These are phyloP conservation scores for Flaveria trinervia DNA, from an alignment of 129 eudicot species.

Conservation along the genomic window DNA sequence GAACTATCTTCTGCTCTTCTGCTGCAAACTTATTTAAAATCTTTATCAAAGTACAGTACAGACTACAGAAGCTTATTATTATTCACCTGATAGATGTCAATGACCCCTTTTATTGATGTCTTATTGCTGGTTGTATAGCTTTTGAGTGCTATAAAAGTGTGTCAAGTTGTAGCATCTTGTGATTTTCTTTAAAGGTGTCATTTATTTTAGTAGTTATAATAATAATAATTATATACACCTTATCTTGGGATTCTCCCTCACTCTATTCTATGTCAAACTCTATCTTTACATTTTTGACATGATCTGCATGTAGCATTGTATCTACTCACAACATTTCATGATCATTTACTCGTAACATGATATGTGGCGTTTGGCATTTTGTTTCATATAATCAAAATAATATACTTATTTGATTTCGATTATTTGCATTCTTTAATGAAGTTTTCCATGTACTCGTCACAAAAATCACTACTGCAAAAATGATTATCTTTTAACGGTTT, in stretches of 20 bases:
- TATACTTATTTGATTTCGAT: neutral
- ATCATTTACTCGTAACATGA: neutral
- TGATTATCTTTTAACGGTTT: no score
- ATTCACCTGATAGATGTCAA: slow-evolving; percentile 14
- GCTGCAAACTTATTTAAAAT: slow-evolving; percentile 12
- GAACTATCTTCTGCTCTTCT: slow-evolving; percentile 25
- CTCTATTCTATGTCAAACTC: slow-evolving; percentile 49
- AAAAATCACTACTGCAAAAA: no score
- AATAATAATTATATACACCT: slow-evolving; percentile 17
- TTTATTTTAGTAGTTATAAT: slow-evolving; percentile 28
- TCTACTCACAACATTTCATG: slow-evolving; percentile 4
- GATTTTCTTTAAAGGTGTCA: slow-evolving; percentile 32
- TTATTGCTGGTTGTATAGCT: slow-evolving; percentile 9
- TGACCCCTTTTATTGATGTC: slow-evolving; percentile 17
- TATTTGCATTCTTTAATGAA: no score
- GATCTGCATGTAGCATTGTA: neutral
- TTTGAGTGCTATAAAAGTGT: slow-evolving; percentile 10
- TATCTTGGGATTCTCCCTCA: slow-evolving; percentile 61
- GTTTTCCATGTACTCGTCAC: no score
- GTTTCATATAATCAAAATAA: neutral
- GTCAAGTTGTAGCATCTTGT: slow-evolving; percentile 26
- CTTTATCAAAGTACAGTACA: slow-evolving; percentile 9
- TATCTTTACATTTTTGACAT: slow-evolving; percentile 21
- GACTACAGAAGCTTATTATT: slow-evolving; percentile 13
- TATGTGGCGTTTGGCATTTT: neutral